phyloP scores from a whole-genome alignment of 1,284 basidiomycete genomes.

The Omphalotus olearius region DNA sequence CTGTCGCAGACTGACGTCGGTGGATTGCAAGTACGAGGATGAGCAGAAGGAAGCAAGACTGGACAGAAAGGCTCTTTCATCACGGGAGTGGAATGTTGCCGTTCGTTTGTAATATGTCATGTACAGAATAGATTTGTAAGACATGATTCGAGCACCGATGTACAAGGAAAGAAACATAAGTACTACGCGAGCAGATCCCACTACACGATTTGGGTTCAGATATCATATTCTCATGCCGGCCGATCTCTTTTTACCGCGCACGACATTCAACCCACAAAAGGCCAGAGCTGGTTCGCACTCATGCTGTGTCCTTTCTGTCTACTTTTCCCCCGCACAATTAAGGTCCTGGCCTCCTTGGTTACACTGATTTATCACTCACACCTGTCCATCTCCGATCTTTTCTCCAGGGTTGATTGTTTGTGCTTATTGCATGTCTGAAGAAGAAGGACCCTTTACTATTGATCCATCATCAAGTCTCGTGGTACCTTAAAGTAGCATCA shows the following conservation, averaged over 20 bases:
- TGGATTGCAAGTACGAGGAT: background rate
- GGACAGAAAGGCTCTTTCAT: background rate
- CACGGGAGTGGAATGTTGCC: slow-evolving; percentile 4
- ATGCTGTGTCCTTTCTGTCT: slow-evolving; percentile 1
- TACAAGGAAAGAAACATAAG: slow-evolving; percentile 3
- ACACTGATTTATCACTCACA: slow-evolving; percentile 34
- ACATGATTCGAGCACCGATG: slow-evolving; percentile 4
- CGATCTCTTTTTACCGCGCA: slow-evolving; percentile 5
- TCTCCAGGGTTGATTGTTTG: slow-evolving; percentile 23
- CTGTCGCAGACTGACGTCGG: slow-evolving; percentile 4
- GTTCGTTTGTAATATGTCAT: background rate
- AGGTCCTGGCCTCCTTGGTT: slow-evolving; percentile 32
- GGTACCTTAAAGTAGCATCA: slow-evolving; percentile 28
- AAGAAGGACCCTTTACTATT: slow-evolving; percentile 32
- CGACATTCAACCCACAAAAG: background rate
- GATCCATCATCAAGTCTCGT: slow-evolving; percentile 28
- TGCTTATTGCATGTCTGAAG: slow-evolving; percentile 23
- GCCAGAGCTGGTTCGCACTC: background rate
- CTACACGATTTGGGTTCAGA: slow-evolving; percentile 5
- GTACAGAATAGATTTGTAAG: background rate
- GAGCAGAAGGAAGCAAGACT: background rate
- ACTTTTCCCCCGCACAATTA: background rate
- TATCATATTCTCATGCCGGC: background rate
- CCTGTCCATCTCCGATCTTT: slow-evolving; percentile 26
- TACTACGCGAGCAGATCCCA: background rate